phyloP scores from a whole-genome alignment of 1,139 yeast species.

The Arxiozyma telluris region DNA sequence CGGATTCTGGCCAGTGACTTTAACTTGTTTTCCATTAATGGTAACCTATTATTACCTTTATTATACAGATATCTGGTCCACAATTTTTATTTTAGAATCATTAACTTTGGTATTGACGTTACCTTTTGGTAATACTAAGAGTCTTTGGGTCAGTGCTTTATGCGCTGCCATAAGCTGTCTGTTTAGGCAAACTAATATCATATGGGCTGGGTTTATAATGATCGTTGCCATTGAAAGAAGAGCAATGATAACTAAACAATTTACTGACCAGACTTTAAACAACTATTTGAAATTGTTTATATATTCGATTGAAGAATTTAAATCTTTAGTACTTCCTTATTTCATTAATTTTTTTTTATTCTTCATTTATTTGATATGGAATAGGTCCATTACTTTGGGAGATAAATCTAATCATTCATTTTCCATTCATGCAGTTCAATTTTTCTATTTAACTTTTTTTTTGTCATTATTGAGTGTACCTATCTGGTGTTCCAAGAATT shows the following conservation, averaged over 20 bases:
- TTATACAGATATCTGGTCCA: slow-evolving; percentile 93
- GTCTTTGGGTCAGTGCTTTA: slow-evolving; percentile 35
- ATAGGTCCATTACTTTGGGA: slow-evolving; percentile 73
- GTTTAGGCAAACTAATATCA: slow-evolving; percentile 84
- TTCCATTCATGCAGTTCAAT: slow-evolving; percentile 65
- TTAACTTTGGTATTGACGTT: slow-evolving; percentile 34
- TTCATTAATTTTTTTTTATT: slow-evolving; percentile 44
- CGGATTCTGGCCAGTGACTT: slow-evolving; percentile 42
- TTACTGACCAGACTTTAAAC: slow-evolving; percentile 31
- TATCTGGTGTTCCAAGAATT: slow-evolving; percentile 44
- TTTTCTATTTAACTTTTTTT: slow-evolving; percentile 68
- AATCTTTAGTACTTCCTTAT: slow-evolving; percentile 41
- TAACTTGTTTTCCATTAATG: slow-evolving; percentile 60
- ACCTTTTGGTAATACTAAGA: slow-evolving; percentile 30
- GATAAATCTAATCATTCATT: slow-evolving; percentile 79
- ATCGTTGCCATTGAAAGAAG: slow-evolving; percentile 47
- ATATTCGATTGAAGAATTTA: slow-evolving; percentile 31
- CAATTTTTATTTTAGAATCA: slow-evolving; percentile 52
- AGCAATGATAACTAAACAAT: slow-evolving; percentile 34
- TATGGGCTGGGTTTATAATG: slow-evolving; percentile 70
- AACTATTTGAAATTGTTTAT: slow-evolving; percentile 33
- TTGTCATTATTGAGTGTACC: slow-evolving; percentile 60
- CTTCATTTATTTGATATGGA: slow-evolving; percentile 46
- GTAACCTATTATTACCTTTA: slow-evolving; percentile 65
- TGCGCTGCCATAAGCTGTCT: slow-evolving; percentile 52